These are phyloP conservation scores for Lactarius sp. DNA, from an alignment of 768 basidiomycete species.

Conservation along the genomic window DNA sequence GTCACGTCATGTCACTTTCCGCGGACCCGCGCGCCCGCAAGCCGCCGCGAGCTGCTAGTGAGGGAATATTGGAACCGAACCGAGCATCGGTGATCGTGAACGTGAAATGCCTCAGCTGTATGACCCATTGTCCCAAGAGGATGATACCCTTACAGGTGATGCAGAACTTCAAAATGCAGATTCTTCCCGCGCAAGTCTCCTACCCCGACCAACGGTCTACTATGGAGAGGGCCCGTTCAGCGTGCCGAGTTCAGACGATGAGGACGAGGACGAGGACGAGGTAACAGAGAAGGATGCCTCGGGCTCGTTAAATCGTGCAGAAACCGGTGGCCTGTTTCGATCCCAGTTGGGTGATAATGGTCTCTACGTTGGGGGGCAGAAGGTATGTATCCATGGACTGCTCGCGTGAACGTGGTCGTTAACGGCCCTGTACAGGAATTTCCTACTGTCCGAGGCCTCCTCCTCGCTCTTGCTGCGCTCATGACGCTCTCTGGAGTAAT, in stretches of 20 bases:
- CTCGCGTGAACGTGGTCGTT: conserved; percentile 10
- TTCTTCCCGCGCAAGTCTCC: neutral
- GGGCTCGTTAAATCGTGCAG: conserved; percentile 29
- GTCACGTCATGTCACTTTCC: conserved; percentile 6
- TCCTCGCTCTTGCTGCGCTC: conserved; percentile 55
- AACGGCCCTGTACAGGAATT: conserved; percentile 36
- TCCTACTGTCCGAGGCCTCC: conserved; percentile 54
- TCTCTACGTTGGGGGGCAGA: conserved; percentile 36
- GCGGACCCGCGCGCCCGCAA: no score
- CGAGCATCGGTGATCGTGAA: no score
- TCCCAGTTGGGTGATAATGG: conserved; percentile 29
- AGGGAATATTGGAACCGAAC: neutral
- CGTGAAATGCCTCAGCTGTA: conserved; percentile 22
- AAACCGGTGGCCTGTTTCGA: conserved; percentile 28
- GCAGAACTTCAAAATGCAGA: neutral
- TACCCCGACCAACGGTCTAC: conserved; percentile 38
- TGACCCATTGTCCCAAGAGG: conserved; percentile 25
- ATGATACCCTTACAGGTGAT: conserved; percentile 8
- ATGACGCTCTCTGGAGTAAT: conserved; percentile 61
- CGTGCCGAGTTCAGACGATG: conserved; percentile 73
- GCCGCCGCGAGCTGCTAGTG: no score
- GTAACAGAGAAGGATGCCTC: conserved; percentile 45
- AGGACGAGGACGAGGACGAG: conserved; percentile 57
- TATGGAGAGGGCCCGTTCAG: conserved; percentile 77
- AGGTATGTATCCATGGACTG: conserved; percentile 30